Percentiles rank a stretch among this genome's conserved stretches.
Evolutionary conservation across 2,329 filamentous ascomycete genomes (phyloP).

Genomic region (Penicillium fuscoglaucum): DNA sequence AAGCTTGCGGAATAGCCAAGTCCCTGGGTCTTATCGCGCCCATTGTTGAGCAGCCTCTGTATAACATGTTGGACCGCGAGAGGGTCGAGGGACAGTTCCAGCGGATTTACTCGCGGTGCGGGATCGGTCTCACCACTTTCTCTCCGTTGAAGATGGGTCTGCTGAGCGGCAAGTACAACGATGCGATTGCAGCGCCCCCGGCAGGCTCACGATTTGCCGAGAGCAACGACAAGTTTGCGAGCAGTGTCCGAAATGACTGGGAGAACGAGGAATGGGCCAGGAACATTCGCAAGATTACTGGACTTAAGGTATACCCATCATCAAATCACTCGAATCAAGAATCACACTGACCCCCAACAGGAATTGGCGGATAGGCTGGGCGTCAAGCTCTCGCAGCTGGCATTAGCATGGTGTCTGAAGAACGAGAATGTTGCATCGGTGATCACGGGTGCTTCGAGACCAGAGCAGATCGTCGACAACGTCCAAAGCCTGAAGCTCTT

Average conservation of each 20-base stretch:
- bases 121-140: conserved; percentile 64
- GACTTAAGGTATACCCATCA: background rate
- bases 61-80: conserved; percentile 63
- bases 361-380: background rate
- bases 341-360: background rate
- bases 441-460: conserved; percentile 46
- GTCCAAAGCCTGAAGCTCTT: conserved; percentile 40
- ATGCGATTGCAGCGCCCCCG: conserved; percentile 54
- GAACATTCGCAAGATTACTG: background rate
- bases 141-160: conserved; percentile 63
- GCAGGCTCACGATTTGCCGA: conserved; percentile 60
- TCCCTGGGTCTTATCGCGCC: conserved; percentile 59
- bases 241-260: background rate
- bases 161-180: conserved; percentile 67
- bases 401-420: conserved; percentile 61
- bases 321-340: background rate
- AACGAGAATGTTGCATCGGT: conserved; percentile 56
- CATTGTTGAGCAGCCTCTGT: conserved; percentile 60
- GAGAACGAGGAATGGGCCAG: background rate
- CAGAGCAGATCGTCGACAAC: conserved; percentile 48
- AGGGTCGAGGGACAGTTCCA: conserved; percentile 64
- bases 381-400: conserved; percentile 48
- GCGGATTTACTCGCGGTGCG: conserved; percentile 60
- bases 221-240: conserved; percentile 33
- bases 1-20: conserved; percentile 63